phyloP scores from a whole-genome alignment of 495 filamentous ascomycete genomes.

The Lasiosphaeria ovina region DNA sequence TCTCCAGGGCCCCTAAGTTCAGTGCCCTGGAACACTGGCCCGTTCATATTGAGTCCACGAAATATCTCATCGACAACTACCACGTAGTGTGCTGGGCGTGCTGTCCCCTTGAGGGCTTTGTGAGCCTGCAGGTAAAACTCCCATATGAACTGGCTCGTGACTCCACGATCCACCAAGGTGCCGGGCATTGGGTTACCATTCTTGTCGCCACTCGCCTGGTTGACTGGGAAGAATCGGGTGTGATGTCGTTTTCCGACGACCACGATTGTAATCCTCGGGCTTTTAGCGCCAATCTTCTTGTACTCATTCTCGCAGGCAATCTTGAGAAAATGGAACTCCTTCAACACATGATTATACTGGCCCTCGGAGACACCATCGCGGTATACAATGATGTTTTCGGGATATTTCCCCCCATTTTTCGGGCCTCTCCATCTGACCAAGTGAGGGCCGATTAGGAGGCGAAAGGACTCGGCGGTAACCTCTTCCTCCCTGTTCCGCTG shows the following conservation, averaged over 20 bases:
- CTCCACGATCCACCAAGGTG: constrained; percentile 77
- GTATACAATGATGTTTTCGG: constrained; percentile 73
- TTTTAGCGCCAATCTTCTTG: constrained; percentile 14
- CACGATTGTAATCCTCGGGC: constrained; percentile 52
- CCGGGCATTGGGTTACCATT: constrained; percentile 61
- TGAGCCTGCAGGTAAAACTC: constrained; percentile 85
- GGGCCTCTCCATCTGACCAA: constrained; percentile 43
- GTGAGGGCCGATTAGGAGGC: background rate
- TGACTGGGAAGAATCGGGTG: constrained; percentile 67
- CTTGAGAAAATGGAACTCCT: constrained; percentile 32
- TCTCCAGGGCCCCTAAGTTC: no score
- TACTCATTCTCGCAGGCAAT: background rate
- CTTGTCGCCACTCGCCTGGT: constrained; percentile 12
- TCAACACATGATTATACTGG: constrained; percentile 58
- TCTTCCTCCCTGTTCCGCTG: background rate
- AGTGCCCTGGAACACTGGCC: background rate
- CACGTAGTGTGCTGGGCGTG: constrained; percentile 70
- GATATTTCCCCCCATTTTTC: constrained; percentile 45
- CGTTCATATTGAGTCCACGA: constrained; percentile 20
- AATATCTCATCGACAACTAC: constrained; percentile 71
- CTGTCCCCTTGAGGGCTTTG: constrained; percentile 75
- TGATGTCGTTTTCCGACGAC: constrained; percentile 80
- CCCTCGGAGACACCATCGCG: constrained; percentile 86
- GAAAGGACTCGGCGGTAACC: background rate
- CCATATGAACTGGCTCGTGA: constrained; percentile 64